These are phyloP conservation scores for Yarrowia deformans DNA, from an alignment of 805 yeast genomes.

Conservation along the genomic window DNA sequence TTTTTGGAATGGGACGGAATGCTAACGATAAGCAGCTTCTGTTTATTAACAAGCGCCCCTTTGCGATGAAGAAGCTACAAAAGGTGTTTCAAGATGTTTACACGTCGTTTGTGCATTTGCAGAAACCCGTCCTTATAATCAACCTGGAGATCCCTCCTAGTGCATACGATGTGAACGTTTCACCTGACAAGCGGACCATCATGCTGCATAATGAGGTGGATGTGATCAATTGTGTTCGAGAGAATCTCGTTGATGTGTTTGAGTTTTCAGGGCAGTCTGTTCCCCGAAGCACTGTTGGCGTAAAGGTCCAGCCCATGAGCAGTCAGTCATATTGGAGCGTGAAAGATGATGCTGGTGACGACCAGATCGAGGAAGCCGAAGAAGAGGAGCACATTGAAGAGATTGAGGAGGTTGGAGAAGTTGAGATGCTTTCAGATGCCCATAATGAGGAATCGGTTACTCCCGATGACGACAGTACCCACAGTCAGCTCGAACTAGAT, in stretches of 20 bases:
- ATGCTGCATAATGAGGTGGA: conserved; percentile 69
- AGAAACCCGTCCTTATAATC: conserved; percentile 72
- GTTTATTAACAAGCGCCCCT: conserved; percentile 80
- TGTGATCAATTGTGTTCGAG: conserved; percentile 64
- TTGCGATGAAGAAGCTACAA: conserved; percentile 60
- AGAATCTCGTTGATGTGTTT: conserved; percentile 59
- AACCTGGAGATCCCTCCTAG: conserved; percentile 62
- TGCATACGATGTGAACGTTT: conserved; percentile 77
- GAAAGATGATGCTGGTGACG: not conserved
- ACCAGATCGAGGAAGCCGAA: not conserved
- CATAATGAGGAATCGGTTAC: not conserved
- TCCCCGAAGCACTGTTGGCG: conserved; percentile 47
- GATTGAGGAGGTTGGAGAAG: not conserved
- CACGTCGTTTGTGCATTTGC: conserved; percentile 72
- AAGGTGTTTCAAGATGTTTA: conserved; percentile 77
- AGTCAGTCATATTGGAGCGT: conserved; percentile 25
- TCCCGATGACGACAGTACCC: not conserved
- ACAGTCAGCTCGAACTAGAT: not conserved
- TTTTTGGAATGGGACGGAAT: conserved; percentile 79
- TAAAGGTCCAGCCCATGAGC: conserved; percentile 18
- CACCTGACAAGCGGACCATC: conserved; percentile 87
- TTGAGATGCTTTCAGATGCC: not conserved
- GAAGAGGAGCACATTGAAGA: not conserved
- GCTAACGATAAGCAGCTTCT: conserved; percentile 77
- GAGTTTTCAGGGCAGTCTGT: conserved; percentile 52